Base-by-base conservation (phyloP, 1,139 yeast genomes). In the Yamadazyma aaseri region DNA sequence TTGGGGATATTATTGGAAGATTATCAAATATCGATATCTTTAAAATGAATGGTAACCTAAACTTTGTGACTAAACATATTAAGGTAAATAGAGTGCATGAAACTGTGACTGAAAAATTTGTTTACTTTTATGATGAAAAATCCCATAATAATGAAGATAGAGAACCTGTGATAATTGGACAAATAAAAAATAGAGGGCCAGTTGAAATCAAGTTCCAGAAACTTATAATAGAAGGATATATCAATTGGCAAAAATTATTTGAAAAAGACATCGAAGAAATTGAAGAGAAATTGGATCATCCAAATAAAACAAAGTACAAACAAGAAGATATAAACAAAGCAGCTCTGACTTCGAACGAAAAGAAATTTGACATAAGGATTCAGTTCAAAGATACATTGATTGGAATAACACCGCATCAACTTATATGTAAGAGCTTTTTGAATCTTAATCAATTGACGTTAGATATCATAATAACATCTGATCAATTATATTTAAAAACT, bases 401-500 rank as follows among this genome's bases (percentile, higher is more conserved):
- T 24, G 83, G 82, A 0, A 49, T 83, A 16, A 70, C 64, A 17
- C 90, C 95, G 0, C 76, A 76, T 6, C 61, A 81, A 36, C 52
- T 86, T 11, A 46, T 51, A 0, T 71, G 84, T 20, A 79, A 79
- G 41, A 70, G 79, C 0, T 57, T 69, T 11, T 35, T 85, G 11
- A 60, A 73, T 1, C 45, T 82, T 1, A 66, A 68, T 7, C 73
- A 70, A 38, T 85, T 82, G 4, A 75, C 61, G 32, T 56, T 74
- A 8, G 85, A 79, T 36, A 31, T 79, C 1, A 54, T 63, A 1
- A 41, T 68, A 34, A 66, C 55, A 22, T 51, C 44, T 4, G 51
- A 52, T 30, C 71, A 55, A 28, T 49, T 60, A 9, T 60, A 60
- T 34, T 41, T 66, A 4, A 76, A 68, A 39, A 56, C 73, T 6